Percentiles rank a stretch among this genome's conserved stretches.
These are phyloP conservation scores for Chaetomium strumarium DNA, from an alignment of 2,329 filamentous ascomycete species.

Conservation along the genomic window DNA sequence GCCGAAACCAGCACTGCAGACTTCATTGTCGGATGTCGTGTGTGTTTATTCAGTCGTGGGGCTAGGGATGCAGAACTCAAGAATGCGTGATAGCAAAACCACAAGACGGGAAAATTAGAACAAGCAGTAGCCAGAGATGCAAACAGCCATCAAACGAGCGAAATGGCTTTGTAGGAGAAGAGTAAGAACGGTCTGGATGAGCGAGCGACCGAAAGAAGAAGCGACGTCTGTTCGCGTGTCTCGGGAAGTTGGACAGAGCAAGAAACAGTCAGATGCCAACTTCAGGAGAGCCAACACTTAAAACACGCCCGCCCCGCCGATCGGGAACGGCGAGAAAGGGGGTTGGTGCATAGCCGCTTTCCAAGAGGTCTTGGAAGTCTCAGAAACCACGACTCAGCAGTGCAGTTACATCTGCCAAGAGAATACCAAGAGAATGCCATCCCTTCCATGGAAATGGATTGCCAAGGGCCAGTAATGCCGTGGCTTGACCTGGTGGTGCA, in stretches of 20 bases:
- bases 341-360: slow-evolving; percentile 20
- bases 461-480: slow-evolving; percentile 5
- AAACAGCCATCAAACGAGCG: slow-evolving; percentile 25
- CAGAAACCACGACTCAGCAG: neutral
- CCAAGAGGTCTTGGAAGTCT: slow-evolving; percentile 16
- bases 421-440: neutral
- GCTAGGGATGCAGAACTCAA: neutral
- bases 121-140: slow-evolving; percentile 8
- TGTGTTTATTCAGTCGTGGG: neutral
- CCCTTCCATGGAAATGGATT: neutral
- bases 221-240: slow-evolving; percentile 1
- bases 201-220: slow-evolving; percentile 18
- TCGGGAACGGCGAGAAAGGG: slow-evolving; percentile 13
- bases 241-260: slow-evolving; percentile 3
- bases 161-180: slow-evolving; percentile 14
- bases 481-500: no score
- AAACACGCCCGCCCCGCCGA: slow-evolving; percentile 11
- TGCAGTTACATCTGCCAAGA: slow-evolving; percentile 13
- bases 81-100: neutral
- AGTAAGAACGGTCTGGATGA: slow-evolving; percentile 13
- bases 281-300: slow-evolving; percentile 10
- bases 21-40: slow-evolving; percentile 23
- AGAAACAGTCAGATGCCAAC: slow-evolving; percentile 5
- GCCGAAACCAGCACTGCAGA: slow-evolving; percentile 20
- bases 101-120: neutral